Percentiles rank a stretch among this genome's conserved stretches.
Evolutionary conservation across 2,329 filamentous ascomycete genomes (phyloP).

Genomic region (Cercospora sp.): DNA sequence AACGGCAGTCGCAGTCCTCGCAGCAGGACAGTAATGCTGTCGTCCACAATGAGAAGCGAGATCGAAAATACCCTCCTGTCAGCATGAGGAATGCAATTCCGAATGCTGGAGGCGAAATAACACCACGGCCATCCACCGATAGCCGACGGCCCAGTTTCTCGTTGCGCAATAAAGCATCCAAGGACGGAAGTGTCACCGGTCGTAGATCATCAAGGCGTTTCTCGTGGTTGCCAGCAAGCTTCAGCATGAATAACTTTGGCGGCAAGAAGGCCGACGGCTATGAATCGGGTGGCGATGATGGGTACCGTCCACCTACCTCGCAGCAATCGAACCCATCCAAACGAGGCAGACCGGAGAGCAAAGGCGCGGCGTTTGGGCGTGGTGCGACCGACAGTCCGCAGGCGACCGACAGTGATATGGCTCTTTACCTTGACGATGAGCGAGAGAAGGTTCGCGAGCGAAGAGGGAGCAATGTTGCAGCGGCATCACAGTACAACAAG

Average conservation of each 20-base stretch:
- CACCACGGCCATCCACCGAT: slow-evolving; percentile 51
- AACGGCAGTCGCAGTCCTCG: slow-evolving; percentile 35
- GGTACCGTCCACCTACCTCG: slow-evolving; percentile 28
- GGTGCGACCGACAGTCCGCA: slow-evolving; percentile 46
- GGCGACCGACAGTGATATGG: slow-evolving; percentile 47
- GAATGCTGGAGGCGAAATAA: slow-evolving; percentile 54
- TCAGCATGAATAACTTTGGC: slow-evolving; percentile 48
- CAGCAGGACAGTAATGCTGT: slow-evolving; percentile 43
- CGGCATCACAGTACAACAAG: slow-evolving; percentile 32
- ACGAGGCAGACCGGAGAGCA: slow-evolving; percentile 38
- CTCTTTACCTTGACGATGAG: slow-evolving; percentile 46
- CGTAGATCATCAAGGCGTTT: slow-evolving; percentile 50
- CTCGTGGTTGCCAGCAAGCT: slow-evolving; percentile 52
- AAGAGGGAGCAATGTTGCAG: slow-evolving; percentile 21
- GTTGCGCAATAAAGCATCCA: slow-evolving; percentile 50
- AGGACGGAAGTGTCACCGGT: slow-evolving; percentile 33
- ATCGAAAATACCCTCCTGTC: slow-evolving; percentile 79
- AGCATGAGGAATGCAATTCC: slow-evolving; percentile 79
- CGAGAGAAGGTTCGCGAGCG: slow-evolving; percentile 28
- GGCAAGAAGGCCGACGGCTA: slow-evolving; percentile 40
- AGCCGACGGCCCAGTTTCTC: slow-evolving; percentile 52
- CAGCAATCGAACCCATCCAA: slow-evolving; percentile 31
- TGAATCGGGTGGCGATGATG: slow-evolving; percentile 36
- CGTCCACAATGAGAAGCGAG: slow-evolving; percentile 58
- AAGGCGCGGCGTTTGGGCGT: slow-evolving; percentile 48